Percentiles rank a stretch among this genome's conserved stretches.
Conservation (phyloP, 768 basidiomycete species). For the Tricholoma flavovirens region DNA sequence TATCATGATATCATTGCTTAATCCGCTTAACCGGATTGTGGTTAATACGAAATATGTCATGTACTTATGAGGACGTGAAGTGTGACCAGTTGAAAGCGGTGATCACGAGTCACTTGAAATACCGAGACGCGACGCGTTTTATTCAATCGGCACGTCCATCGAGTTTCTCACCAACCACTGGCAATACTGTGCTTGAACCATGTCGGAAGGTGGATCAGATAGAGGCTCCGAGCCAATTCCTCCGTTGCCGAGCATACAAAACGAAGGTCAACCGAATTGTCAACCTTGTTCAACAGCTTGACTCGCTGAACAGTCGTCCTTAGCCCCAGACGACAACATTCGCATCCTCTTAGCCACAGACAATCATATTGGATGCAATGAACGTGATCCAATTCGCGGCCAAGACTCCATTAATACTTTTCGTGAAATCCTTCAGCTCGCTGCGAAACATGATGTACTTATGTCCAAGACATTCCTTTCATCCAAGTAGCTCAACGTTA, state of each 20-base stretch:
- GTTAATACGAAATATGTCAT: too few relatives aligned
- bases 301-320: constrained; percentile 3
- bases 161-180: neutral
- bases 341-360: constrained; percentile 89
- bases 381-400: constrained; percentile 90
- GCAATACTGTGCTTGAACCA: neutral
- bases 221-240: constrained; percentile 22
- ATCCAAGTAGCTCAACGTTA: constrained; percentile 3
- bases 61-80: too few relatives aligned
- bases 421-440: constrained; percentile 86
- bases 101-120: neutral
- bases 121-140: neutral
- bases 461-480: constrained; percentile 18
- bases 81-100: too few relatives aligned
- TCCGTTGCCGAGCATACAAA: constrained; percentile 29
- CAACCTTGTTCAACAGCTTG: constrained; percentile 1
- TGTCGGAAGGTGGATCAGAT: constrained; percentile 22
- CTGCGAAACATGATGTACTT: constrained; percentile 75
- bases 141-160: neutral
- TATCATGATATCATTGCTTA: too few relatives aligned
- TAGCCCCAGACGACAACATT: constrained; percentile 65
- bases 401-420: constrained; percentile 96
- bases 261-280: constrained; percentile 28
- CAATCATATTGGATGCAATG: constrained; percentile 93
- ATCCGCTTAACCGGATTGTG: too few relatives aligned